These are phyloP conservation scores for Podospora bellae-mahoneyi DNA, from an alignment of 495 filamentous ascomycete genomes.

Conservation along the genomic window DNA sequence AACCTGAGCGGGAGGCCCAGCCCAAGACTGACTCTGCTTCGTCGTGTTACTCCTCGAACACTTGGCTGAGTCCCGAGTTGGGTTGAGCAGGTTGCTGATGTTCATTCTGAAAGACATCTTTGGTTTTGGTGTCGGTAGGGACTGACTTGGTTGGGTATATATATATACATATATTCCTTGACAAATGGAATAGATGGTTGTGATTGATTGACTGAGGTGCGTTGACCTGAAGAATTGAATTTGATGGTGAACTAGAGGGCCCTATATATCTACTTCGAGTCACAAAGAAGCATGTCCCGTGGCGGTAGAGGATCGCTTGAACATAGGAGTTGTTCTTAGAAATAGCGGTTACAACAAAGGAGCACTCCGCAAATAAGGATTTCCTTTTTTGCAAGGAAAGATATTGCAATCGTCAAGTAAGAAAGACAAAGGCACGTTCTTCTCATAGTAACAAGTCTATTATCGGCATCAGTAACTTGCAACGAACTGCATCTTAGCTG, in stretches of 20 bases:
- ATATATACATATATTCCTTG: not conserved
- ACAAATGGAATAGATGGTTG: not conserved
- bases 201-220: not conserved
- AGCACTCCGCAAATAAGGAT: too few species aligned
- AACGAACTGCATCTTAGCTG: too few species aligned
- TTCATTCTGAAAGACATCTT: not conserved
- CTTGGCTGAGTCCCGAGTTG: not conserved
- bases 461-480: too few species aligned
- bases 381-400: too few species aligned
- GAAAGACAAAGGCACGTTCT: too few species aligned
- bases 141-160: not conserved
- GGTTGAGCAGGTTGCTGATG: not conserved
- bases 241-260: not conserved
- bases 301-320: too few species aligned
- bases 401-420: too few species aligned
- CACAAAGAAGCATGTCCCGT: not conserved
- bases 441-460: too few species aligned
- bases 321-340: too few species aligned
- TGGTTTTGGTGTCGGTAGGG: not conserved
- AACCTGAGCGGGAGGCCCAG: not conserved
- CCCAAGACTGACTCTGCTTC: not conserved
- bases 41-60: not conserved
- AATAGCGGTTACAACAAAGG: too few species aligned
- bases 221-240: not conserved
- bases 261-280: not conserved